These are phyloP conservation scores for Rubroshorea leprosula DNA, from an alignment of 345 rosid genomes.

Conservation along the genomic window DNA sequence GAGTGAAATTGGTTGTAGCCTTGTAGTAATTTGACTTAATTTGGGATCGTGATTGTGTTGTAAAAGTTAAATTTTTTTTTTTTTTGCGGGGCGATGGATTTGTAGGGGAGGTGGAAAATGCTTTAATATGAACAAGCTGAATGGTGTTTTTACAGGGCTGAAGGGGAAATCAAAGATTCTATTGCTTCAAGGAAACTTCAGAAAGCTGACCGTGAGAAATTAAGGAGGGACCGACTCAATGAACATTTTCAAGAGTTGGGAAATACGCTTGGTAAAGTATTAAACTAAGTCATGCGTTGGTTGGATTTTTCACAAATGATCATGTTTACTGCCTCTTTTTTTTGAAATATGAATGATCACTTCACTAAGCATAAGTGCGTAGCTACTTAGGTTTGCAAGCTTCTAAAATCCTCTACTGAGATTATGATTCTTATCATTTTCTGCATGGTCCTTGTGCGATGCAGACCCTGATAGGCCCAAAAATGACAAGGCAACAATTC, in stretches of 20 bases:
- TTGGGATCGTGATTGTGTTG: no score
- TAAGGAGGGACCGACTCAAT: conserved; percentile 86
- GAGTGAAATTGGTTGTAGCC: no score
- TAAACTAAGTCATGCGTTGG: background rate
- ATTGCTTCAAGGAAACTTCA: conserved; percentile 56
- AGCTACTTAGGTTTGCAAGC: background rate
- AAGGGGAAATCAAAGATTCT: conserved; percentile 35
- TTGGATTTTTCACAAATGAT: background rate
- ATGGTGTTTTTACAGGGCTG: conserved; percentile 21
- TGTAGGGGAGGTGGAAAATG: no score
- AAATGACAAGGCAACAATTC: conserved; percentile 82
- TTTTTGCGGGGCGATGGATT: no score
- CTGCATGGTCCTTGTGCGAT: conserved; percentile 11
- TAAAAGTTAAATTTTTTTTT: no score
- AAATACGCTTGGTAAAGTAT: conserved; percentile 53
- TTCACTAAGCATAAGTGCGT: background rate
- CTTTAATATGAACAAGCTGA: background rate
- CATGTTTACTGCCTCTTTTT: no score
- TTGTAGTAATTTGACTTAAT: no score
- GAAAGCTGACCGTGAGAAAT: conserved; percentile 87
- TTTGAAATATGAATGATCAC: background rate
- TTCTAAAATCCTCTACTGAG: background rate
- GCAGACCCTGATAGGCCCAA: conserved; percentile 88
- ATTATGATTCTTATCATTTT: background rate
- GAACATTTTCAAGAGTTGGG: conserved; percentile 83